A percentile compares a stretch with the other conserved stretches of the same genome.
These are phyloP conservation scores for Iodosphaeria phyllophila DNA, from an alignment of 2,329 filamentous ascomycete species.

Conservation along the genomic window DNA sequence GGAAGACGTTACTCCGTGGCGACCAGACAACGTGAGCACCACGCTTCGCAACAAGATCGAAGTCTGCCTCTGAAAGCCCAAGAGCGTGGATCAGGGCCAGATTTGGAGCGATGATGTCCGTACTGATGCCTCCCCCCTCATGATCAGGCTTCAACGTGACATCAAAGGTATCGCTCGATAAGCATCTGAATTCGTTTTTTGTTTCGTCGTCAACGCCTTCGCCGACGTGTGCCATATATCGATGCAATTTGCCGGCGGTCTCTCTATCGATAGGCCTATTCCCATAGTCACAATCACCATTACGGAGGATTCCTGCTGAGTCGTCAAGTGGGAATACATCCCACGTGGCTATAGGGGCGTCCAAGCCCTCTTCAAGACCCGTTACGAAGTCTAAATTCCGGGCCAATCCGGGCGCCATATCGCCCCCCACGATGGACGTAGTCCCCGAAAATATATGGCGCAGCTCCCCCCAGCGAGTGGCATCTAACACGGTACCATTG, in stretches of 20 bases:
- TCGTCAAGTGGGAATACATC: conserved; percentile 12
- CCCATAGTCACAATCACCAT: conserved; percentile 12
- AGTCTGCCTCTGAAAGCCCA: conserved; percentile 7
- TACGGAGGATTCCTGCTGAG: conserved; percentile 6
- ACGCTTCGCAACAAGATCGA: conserved; percentile 10
- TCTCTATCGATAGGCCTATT: conserved; percentile 5
- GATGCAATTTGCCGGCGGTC: conserved; percentile 4
- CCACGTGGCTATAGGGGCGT: conserved; percentile 5
- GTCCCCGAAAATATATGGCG: conserved; percentile 13
- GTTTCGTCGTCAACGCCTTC: conserved; percentile 11
- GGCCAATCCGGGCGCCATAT: conserved; percentile 10
- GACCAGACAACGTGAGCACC: conserved; percentile 12
- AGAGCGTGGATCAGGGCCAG: conserved; percentile 11
- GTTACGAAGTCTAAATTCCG: conserved; percentile 11
- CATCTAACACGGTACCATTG: conserved; percentile 8
- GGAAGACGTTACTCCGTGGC: conserved; percentile 11
- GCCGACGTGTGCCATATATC: conserved; percentile 11
- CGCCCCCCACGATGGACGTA: conserved; percentile 11
- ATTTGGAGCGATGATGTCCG: conserved; percentile 10
- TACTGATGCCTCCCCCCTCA: conserved; percentile 7
- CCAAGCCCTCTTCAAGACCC: conserved; percentile 8
- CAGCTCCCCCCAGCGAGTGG: conserved; percentile 11
- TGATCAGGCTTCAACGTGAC: conserved; percentile 4
- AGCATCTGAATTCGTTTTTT: conserved; percentile 11
- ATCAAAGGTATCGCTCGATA: conserved; percentile 10